These are phyloP conservation scores for Entomortierella lignicola DNA, from an alignment of 192 early-diverging fungal genomes.

Conservation along the genomic window DNA sequence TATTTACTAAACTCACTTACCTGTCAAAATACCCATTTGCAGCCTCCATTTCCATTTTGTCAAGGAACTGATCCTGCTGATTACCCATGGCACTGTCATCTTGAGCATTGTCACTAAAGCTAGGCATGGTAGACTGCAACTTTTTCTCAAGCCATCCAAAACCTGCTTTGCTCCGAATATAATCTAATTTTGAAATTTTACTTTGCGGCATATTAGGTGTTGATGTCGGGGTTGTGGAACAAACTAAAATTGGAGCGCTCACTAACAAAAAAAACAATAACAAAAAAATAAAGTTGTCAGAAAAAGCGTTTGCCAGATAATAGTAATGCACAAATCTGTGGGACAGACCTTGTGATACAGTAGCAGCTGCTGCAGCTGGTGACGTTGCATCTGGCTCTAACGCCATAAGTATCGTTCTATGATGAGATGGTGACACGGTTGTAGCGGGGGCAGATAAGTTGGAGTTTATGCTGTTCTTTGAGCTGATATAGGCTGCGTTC, in stretches of 20 bases:
- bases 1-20: slow-evolving; percentile 1
- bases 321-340: too few relatives aligned
- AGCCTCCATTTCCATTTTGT: slow-evolving; percentile 40
- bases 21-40: slow-evolving; percentile 44
- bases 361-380: too few relatives aligned
- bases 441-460: too few relatives aligned
- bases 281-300: too few relatives aligned
- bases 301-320: too few relatives aligned
- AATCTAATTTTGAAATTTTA: slow-evolving; percentile 10
- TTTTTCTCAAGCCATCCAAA: slow-evolving; percentile 44
- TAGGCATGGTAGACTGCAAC: slow-evolving; percentile 3
- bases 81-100: slow-evolving; percentile 11
- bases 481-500: too few relatives aligned
- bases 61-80: slow-evolving; percentile 17
- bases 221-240: background rate
- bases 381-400: too few relatives aligned
- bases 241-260: background rate
- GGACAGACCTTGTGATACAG: background rate
- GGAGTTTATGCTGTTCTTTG: too few relatives aligned
- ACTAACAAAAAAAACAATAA: too few relatives aligned
- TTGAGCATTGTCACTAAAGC: slow-evolving; percentile 5
- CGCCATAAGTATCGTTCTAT: too few relatives aligned
- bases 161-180: slow-evolving; percentile 39
- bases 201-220: background rate
- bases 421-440: too few relatives aligned